Evolutionary conservation across 371 early-diverging fungal genomes (phyloP).

Genomic region (Actinomortierella wolfii): DNA sequence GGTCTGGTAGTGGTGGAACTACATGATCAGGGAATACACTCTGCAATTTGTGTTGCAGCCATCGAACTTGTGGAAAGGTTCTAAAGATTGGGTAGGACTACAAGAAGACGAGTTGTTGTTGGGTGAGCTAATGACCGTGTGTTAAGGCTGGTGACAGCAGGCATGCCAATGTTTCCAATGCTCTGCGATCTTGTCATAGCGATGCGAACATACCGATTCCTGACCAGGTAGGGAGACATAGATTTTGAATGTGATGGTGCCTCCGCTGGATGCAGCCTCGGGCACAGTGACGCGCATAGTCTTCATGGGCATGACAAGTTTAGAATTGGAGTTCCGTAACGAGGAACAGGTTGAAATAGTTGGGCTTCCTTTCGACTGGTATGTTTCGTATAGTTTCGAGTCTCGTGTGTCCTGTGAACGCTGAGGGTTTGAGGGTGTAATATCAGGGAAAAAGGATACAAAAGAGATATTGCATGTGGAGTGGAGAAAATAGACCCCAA

Average conservation of each 20-base stretch:
- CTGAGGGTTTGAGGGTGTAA: too few relatives aligned
- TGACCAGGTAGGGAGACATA: constrained; percentile 44
- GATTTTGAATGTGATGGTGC: constrained; percentile 66
- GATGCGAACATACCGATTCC: constrained; percentile 9
- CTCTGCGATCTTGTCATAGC: not conserved
- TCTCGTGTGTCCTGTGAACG: too few relatives aligned
- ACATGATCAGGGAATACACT: constrained; percentile 49
- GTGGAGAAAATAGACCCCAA: too few relatives aligned
- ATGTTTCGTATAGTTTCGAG: too few relatives aligned
- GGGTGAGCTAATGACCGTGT: too few relatives aligned
- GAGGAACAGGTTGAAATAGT: too few relatives aligned
- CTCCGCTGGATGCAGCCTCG: constrained; percentile 66
- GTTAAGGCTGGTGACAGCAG: too few relatives aligned
- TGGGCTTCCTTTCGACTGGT: too few relatives aligned
- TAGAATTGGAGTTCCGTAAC: too few relatives aligned
- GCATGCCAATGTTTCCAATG: constrained; percentile 4
- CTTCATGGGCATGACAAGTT: constrained; percentile 19
- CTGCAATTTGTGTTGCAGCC: constrained; percentile 57
- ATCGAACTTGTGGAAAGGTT: constrained; percentile 63
- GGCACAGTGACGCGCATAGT: constrained; percentile 50
- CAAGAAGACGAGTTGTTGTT: not conserved
- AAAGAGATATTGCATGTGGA: too few relatives aligned
- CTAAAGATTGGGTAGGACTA: constrained; percentile 52
- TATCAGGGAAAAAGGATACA: too few relatives aligned
- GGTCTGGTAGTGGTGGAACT: constrained; percentile 62